Conservation (phyloP, 2,329 filamentous ascomycete genomes). For the Coniochaeta sp. region DNA sequence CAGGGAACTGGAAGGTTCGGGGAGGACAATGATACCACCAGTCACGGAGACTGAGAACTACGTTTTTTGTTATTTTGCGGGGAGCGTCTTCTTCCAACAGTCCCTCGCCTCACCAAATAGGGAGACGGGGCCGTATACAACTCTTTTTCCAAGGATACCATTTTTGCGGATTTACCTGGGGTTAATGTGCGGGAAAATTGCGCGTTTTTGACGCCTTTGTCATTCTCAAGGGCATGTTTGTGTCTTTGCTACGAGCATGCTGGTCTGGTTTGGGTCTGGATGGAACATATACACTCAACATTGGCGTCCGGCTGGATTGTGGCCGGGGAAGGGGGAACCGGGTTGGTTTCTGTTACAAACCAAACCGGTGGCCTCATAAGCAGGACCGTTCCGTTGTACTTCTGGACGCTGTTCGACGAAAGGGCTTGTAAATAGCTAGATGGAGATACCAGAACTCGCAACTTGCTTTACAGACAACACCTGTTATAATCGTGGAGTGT, state of each 20-base stretch:
- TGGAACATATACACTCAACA: too few relatives aligned
- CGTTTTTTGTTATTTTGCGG: neutral
- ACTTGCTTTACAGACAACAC: neutral
- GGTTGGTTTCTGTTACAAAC: neutral
- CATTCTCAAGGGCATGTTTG: neutral
- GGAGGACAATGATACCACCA: conserved; percentile 6
- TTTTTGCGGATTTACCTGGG: neutral
- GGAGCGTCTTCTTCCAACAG: neutral
- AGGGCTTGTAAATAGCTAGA: neutral
- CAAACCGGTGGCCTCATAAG: neutral
- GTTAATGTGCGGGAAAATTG: neutral
- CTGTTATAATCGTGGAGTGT: neutral
- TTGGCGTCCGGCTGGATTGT: too few relatives aligned
- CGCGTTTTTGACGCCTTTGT: neutral
- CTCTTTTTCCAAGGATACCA: neutral
- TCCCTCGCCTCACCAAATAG: neutral
- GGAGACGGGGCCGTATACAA: neutral
- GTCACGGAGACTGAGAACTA: neutral
- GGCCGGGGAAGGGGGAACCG: neutral
- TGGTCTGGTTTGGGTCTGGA: neutral
- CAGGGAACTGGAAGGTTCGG: neutral
- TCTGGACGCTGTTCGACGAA: neutral
- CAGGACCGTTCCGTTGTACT: neutral
- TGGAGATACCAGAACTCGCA: neutral
- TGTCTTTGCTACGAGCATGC: neutral